A percentile compares a stretch with the other conserved stretches of the same genome.
These are phyloP conservation scores for Sclerotinia subarctica DNA, from an alignment of 2,329 filamentous ascomycete species.

Conservation along the genomic window DNA sequence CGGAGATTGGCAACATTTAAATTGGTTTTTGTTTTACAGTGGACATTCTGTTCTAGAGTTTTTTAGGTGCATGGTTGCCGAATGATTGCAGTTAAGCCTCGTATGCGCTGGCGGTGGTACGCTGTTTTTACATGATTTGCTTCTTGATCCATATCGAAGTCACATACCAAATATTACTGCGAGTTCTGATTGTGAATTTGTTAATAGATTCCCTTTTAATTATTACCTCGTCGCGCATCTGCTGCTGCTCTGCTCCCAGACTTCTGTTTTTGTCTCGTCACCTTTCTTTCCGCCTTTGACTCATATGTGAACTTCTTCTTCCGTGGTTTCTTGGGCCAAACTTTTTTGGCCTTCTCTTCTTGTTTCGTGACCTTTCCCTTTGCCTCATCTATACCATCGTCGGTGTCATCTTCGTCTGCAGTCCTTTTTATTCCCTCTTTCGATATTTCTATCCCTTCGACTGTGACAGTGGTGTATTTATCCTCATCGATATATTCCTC, in stretches of 20 bases:
- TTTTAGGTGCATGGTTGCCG: slow-evolving; percentile 26
- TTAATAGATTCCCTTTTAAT: slow-evolving; percentile 26
- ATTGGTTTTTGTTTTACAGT: slow-evolving; percentile 20
- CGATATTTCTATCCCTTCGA: slow-evolving; percentile 81
- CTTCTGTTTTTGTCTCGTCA: slow-evolving; percentile 68
- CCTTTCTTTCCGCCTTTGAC: slow-evolving; percentile 77
- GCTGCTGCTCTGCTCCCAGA: slow-evolving; percentile 53
- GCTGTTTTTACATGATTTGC: slow-evolving; percentile 30
- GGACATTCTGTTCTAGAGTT: slow-evolving; percentile 25
- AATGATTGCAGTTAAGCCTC: slow-evolving; percentile 32
- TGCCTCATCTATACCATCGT: slow-evolving; percentile 38
- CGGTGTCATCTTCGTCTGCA: slow-evolving; percentile 39
- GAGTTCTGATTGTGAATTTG: slow-evolving; percentile 22
- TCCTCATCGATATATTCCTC: slow-evolving; percentile 97
- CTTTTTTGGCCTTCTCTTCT: slow-evolving; percentile 43
- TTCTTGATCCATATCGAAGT: slow-evolving; percentile 32
- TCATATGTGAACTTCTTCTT: slow-evolving; percentile 94
- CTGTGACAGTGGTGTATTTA: slow-evolving; percentile 89
- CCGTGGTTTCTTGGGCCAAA: slow-evolving; percentile 64
- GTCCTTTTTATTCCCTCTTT: slow-evolving; percentile 67
- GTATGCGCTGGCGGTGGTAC: slow-evolving; percentile 34
- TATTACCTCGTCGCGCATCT: slow-evolving; percentile 36
- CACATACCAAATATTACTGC: slow-evolving; percentile 27
- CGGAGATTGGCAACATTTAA: slow-evolving; percentile 90
- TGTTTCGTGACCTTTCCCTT: slow-evolving; percentile 36